Conservation (phyloP, 2,329 filamentous ascomycete genomes). For the Fusarium algeriense region DNA sequence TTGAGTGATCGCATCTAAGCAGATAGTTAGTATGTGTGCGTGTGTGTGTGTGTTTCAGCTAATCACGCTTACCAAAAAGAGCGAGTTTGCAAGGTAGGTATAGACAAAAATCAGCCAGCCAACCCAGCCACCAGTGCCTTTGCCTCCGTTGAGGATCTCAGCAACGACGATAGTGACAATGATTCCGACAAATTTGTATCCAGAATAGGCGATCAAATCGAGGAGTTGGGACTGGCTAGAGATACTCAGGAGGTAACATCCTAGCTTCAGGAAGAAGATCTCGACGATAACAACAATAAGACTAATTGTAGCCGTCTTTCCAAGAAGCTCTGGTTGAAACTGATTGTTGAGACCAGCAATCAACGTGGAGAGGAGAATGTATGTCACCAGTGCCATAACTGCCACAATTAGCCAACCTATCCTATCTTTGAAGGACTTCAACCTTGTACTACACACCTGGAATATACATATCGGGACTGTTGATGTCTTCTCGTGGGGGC, state of each 20-base stretch:
- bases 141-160: slow-evolving; percentile 81
- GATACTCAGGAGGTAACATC: slow-evolving; percentile 93
- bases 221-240: slow-evolving; percentile 93
- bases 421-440: too few relatives aligned
- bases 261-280: slow-evolving; percentile 89
- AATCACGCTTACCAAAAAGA: slow-evolving; percentile 80
- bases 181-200: slow-evolving; percentile 98
- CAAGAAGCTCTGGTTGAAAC: slow-evolving; percentile 94
- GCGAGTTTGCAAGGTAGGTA: slow-evolving; percentile 92
- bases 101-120: slow-evolving; percentile 92
- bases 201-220: slow-evolving; percentile 94
- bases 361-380: slow-evolving; percentile 92
- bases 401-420: slow-evolving; percentile 38
- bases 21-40: slow-evolving; percentile 28
- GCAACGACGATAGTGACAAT: slow-evolving; percentile 87
- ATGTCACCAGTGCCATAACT: slow-evolving; percentile 97
- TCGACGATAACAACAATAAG: slow-evolving; percentile 87
- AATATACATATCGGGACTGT: slow-evolving; percentile 99
- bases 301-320: slow-evolving; percentile 87
- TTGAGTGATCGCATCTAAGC: slow-evolving; percentile 88
- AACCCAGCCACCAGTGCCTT: slow-evolving; percentile 87
- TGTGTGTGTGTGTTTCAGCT: background rate
- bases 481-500: slow-evolving; percentile 93
- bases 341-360: slow-evolving; percentile 89
- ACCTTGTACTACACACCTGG: slow-evolving; percentile 63